A percentile compares a stretch with the other conserved stretches of the same genome.
Conservation (phyloP, 202 grass and related monocot species). For the Miscanthus sacchariflorus region DNA sequence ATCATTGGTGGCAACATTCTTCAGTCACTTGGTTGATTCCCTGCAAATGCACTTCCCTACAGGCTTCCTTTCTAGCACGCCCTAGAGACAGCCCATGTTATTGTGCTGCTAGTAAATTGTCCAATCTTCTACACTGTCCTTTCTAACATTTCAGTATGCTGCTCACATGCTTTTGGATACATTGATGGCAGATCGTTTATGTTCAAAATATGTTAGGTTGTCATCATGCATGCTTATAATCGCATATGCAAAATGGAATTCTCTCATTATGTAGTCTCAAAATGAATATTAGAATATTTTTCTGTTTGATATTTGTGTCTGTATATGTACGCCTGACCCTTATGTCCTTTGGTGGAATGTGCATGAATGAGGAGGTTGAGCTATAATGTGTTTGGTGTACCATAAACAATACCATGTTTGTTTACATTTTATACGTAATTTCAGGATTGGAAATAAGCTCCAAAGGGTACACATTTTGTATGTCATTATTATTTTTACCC, state of each 20-base stretch:
- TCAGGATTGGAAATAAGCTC: constrained; percentile 25
- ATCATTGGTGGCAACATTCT: constrained; percentile 55
- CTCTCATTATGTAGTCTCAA: not conserved
- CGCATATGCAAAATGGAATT: not conserved
- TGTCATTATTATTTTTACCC: constrained; percentile 5
- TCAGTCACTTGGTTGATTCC: constrained; percentile 47
- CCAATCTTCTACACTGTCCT: constrained; percentile 16
- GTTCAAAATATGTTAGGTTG: not conserved
- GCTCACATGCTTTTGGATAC: constrained; percentile 11
- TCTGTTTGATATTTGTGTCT: not conserved
- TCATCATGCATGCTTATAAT: not conserved
- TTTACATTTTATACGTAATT: not conserved
- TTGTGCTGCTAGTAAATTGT: constrained; percentile 45
- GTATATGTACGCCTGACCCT: not conserved
- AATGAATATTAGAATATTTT: not conserved
- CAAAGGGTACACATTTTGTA: not conserved
- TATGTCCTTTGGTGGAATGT: constrained; percentile 17
- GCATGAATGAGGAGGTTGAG: not conserved
- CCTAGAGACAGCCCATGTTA: constrained; percentile 42
- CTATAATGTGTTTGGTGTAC: not conserved
- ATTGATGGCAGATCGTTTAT: not conserved
- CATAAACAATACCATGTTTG: constrained; percentile 1
- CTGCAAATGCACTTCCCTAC: constrained; percentile 42
- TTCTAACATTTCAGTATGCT: constrained; percentile 24
- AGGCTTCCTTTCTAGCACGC: constrained; percentile 42